Evolutionary conservation across 2,329 filamentous ascomycete species (phyloP).

Genomic region (Colletotrichum limetticola): DNA sequence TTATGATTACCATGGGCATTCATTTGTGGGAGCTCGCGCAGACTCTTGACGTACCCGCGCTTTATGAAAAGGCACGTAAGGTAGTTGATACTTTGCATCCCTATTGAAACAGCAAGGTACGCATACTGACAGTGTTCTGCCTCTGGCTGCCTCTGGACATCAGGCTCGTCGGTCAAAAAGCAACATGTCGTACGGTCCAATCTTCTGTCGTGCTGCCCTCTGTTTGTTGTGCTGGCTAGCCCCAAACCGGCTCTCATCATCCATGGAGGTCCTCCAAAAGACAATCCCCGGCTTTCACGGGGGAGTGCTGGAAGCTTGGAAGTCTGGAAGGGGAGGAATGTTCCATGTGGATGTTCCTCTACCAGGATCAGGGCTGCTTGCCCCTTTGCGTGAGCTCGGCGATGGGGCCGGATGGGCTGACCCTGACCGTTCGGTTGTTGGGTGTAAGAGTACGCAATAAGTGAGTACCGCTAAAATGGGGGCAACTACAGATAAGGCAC

Average conservation of each 20-base stretch:
- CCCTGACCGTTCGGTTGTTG: slow-evolving; percentile 23
- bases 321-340: slow-evolving; percentile 30
- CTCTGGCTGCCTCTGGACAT: neutral
- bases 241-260: slow-evolving; percentile 23
- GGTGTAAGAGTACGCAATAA: slow-evolving; percentile 6
- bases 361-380: slow-evolving; percentile 17
- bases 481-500: neutral
- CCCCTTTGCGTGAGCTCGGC: slow-evolving; percentile 28
- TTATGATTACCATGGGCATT: neutral
- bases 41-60: neutral
- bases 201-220: neutral
- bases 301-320: slow-evolving; percentile 13
- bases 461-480: neutral
- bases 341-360: slow-evolving; percentile 27
- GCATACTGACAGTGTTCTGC: neutral
- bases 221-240: slow-evolving; percentile 18
- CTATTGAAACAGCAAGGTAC: neutral
- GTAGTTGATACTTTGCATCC: neutral
- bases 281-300: slow-evolving; percentile 28
- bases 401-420: slow-evolving; percentile 20
- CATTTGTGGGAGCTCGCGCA: neutral
- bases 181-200: slow-evolving; percentile 15
- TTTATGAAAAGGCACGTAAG: neutral
- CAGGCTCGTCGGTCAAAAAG: neutral
- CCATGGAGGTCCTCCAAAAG: slow-evolving; percentile 3